phyloP scores from a whole-genome alignment of 176 grass and related monocot species.

The Oryza meyeriana region DNA sequence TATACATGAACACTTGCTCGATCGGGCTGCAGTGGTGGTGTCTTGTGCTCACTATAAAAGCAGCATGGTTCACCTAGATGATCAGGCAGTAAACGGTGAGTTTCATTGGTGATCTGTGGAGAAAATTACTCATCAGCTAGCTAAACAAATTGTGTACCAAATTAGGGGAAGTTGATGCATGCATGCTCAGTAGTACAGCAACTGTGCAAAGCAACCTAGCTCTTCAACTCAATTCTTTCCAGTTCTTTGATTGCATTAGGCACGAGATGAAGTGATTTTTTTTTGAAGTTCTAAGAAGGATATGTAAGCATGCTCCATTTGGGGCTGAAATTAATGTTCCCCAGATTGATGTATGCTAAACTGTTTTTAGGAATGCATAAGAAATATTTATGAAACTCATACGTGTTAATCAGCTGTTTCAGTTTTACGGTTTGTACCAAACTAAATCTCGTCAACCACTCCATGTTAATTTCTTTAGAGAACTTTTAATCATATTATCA shows the following conservation, averaged over 20 bases:
- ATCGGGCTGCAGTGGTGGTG: neutral
- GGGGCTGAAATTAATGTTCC: neutral
- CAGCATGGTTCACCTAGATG: neutral
- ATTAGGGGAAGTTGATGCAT: neutral
- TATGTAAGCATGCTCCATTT: too few species aligned
- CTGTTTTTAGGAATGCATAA: neutral
- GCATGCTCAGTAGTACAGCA: neutral
- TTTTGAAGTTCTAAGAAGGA: too few species aligned
- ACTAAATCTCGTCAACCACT: neutral
- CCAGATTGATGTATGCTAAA: neutral
- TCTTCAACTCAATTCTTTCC: neutral
- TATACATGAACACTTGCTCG: neutral
- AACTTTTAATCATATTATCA: neutral
- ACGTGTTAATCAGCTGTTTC: neutral
- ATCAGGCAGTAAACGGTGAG: neutral
- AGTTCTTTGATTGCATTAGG: neutral
- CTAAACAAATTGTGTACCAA: neutral
- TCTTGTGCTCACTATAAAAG: constrained; percentile 18
- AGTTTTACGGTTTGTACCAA: neutral
- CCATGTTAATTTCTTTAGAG: neutral
- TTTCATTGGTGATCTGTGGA: neutral
- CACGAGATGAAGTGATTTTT: too few species aligned
- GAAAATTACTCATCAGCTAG: neutral
- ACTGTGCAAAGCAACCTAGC: neutral
- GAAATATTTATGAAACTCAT: neutral